Evolutionary conservation across 257 asterid species (phyloP), one percentile per base, ranked within the genome.

Genomic region (Nicotiana noctiflora): DNA sequence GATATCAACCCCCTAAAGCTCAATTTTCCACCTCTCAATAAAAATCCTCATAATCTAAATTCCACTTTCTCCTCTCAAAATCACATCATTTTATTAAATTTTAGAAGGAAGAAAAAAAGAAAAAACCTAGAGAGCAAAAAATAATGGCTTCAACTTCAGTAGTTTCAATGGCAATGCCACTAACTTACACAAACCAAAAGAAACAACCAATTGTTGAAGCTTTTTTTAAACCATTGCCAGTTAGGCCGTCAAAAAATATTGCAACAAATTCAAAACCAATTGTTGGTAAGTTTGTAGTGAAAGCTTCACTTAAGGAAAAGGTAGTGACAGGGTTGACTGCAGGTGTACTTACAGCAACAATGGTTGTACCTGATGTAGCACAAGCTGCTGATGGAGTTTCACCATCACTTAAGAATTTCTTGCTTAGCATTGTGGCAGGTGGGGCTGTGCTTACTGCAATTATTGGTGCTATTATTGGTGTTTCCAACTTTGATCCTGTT

Each of bases 401-500:
- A 0, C 97, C 97, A 6, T 94, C 98, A 12, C 91, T 94, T 23
- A 89, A 92, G 88, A 94, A 92, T 85, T 92, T 92, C 91, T 81
- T 92, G 88, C 90, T 90, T 77, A 94, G 98, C 84, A 94, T 91
- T 52, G 90, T 17, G 10, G 94, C 98, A 8, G 98, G 98, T 32
- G 96, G 97, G 14, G 90, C 87, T 6, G 97, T 94, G 51, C 88
- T 89, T 80, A 75, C 59, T 19, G 94, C 90, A 76, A 77, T 94
- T 21, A 1, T 89, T 25, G 97, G 92, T 9, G 98, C 91, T n/a
- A 85, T 94, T 27, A 17, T 91, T 52, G 97, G 92, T 46, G 93
- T 94, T 31, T 74, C 97, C 85, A 94, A 90, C 92, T 94, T 94
- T 61, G 98, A 93, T 76, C 98, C 97, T 27, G 97, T 94, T 84